A percentile compares a stretch with the other conserved stretches of the same genome.
phyloP scores from a whole-genome alignment of 441 rosid species.

The Erodium texanum region DNA sequence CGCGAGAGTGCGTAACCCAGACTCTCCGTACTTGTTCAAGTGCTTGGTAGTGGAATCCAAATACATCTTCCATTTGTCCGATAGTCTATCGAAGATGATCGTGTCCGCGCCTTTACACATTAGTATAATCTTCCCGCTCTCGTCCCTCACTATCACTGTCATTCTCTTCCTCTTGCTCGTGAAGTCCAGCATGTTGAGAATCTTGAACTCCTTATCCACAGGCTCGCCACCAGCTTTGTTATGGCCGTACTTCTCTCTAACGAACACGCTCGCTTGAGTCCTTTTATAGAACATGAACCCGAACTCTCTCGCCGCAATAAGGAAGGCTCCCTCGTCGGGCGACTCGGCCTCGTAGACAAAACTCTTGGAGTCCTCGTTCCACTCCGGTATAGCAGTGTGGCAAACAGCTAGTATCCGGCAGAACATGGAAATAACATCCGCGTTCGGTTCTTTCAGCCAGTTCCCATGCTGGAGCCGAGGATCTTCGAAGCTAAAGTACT shows the following conservation, averaged over 20 bases:
- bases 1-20: conserved; percentile 80
- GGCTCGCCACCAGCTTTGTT: conserved; percentile 37
- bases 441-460: conserved; percentile 53
- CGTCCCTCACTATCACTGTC: conserved; percentile 72
- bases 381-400: conserved; percentile 91
- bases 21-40: conserved; percentile 77
- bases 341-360: conserved; percentile 95
- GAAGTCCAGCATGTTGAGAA: conserved; percentile 71
- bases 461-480: conserved; percentile 65
- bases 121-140: conserved; percentile 65
- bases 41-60: conserved; percentile 62
- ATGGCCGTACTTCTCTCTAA: conserved; percentile 38
- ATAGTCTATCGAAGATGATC: conserved; percentile 90
- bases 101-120: conserved; percentile 98
- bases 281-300: conserved; percentile 78
- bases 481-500: conserved; percentile 79
- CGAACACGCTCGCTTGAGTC: conserved; percentile 64
- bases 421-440: conserved; percentile 59
- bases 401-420: conserved; percentile 63
- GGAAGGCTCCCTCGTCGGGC: conserved; percentile 96
- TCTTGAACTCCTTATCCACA: conserved; percentile 62
- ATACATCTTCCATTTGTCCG: conserved; percentile 45
- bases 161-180: conserved; percentile 94
- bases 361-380: conserved; percentile 58
- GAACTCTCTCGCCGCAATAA: conserved; percentile 86